phyloP scores from a whole-genome alignment of 75 land plant species.

The Cupressus sempervirens region DNA sequence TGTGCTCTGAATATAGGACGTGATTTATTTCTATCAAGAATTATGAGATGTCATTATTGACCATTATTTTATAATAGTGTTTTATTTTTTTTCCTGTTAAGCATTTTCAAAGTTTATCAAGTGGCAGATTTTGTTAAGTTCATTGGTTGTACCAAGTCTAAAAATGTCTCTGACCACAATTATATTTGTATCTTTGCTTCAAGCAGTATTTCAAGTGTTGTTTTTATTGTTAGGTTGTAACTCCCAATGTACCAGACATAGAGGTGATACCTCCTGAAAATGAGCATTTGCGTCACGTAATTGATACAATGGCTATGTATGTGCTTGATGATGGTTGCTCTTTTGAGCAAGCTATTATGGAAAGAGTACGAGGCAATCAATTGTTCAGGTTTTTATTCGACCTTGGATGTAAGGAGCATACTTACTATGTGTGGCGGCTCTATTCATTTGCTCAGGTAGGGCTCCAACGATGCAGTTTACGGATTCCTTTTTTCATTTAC shows the following conservation, averaged over 20 bases:
- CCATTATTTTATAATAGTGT: neutral
- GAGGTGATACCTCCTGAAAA: constrained; percentile 47
- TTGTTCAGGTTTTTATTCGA: constrained; percentile 47
- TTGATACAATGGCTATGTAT: constrained; percentile 54
- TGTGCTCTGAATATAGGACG: neutral
- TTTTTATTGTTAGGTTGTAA: constrained; percentile 33
- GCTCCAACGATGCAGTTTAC: neutral
- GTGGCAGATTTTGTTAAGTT: neutral
- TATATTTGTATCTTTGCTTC: neutral
- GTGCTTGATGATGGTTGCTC: constrained; percentile 59
- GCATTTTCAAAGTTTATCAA: neutral
- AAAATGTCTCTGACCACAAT: neutral
- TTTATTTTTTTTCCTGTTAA: neutral
- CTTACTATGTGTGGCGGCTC: constrained; percentile 60
- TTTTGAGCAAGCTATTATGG: constrained; percentile 60
- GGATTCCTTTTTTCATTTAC: neutral
- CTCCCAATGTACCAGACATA: constrained; percentile 58
- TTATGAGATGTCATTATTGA: neutral
- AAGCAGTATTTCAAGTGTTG: neutral
- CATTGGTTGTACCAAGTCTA: neutral
- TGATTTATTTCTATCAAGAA: neutral
- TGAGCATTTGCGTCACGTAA: constrained; percentile 46
- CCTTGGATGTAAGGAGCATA: constrained; percentile 42
- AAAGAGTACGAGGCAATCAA: constrained; percentile 46
- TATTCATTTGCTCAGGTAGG: constrained; percentile 63